phyloP scores from a whole-genome alignment of 257 asterid genomes.

The Hygrophila difformis region DNA sequence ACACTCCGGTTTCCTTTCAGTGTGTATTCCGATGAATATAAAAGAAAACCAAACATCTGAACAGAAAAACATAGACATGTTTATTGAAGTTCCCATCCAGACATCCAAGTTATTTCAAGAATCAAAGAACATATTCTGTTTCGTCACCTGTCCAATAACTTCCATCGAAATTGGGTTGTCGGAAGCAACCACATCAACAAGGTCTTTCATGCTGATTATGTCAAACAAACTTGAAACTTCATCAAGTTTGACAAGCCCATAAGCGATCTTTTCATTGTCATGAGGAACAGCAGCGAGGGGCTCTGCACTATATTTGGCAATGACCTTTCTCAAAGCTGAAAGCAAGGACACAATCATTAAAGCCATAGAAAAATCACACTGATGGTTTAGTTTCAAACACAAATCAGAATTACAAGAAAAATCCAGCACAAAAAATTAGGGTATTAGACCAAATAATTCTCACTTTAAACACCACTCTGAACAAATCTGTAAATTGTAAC shows the following conservation, averaged over 20 bases:
- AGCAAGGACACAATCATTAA: slow-evolving; percentile 13
- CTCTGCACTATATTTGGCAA: slow-evolving; percentile 44
- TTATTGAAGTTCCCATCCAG: slow-evolving; percentile 15
- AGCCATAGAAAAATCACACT: no score
- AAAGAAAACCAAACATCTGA: slow-evolving; percentile 85
- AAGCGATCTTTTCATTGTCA: slow-evolving; percentile 49
- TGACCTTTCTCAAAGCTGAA: slow-evolving; percentile 80
- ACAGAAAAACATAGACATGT: slow-evolving; percentile 16
- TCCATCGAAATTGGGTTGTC: slow-evolving; percentile 77
- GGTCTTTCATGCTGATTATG: slow-evolving; percentile 26
- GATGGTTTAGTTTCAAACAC: no score
- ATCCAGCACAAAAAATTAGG: background rate
- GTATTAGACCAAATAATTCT: no score
- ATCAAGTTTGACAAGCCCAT: slow-evolving; percentile 57
- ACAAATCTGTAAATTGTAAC: no score
- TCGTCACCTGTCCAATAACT: slow-evolving; percentile 72
- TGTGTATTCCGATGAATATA: slow-evolving; percentile 64
- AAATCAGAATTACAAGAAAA: background rate
- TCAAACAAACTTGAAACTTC: slow-evolving; percentile 46
- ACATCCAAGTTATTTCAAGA: slow-evolving; percentile 15
- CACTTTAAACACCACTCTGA: no score
- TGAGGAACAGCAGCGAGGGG: slow-evolving; percentile 54
- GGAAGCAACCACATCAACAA: slow-evolving; percentile 36
- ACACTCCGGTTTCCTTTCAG: slow-evolving; percentile 40
- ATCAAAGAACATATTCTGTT: background rate